A percentile compares a stretch with the other conserved stretches of the same genome.
Conservation (phyloP, 106 monocot genomes). For the Chionographis japonica region DNA sequence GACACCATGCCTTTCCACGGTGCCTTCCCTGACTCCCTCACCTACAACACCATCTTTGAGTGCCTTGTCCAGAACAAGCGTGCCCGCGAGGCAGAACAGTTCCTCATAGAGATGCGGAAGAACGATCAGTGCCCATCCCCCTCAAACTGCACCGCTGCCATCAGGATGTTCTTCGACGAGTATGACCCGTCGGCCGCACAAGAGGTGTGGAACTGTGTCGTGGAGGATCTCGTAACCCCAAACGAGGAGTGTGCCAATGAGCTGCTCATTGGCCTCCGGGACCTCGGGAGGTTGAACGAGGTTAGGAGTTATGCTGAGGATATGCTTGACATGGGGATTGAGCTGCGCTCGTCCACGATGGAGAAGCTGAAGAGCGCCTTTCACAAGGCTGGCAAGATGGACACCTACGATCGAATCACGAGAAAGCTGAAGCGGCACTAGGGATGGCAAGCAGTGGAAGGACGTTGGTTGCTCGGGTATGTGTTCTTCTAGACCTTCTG, state of each 20-base stretch:
- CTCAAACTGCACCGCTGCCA: conserved; percentile 44
- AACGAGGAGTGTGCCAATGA: conserved; percentile 51
- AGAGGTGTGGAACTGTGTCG: conserved; percentile 50
- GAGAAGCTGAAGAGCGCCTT: conserved; percentile 47
- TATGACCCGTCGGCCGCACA: conserved; percentile 54
- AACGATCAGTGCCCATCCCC: conserved; percentile 47
- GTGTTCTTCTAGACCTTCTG: neutral
- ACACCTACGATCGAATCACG: conserved; percentile 36
- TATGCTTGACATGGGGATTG: conserved; percentile 47
- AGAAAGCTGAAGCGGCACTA: conserved; percentile 34
- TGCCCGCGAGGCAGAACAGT: conserved; percentile 41
- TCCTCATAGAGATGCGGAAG: conserved; percentile 77
- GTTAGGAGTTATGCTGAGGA: conserved; percentile 43
- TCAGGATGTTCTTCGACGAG: conserved; percentile 65
- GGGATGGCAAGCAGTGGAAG: neutral
- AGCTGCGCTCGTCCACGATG: conserved; percentile 26
- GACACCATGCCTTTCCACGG: conserved; percentile 85
- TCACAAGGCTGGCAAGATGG: conserved; percentile 30
- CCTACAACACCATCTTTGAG: conserved; percentile 69
- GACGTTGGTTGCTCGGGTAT: neutral
- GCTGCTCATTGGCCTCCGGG: conserved; percentile 50
- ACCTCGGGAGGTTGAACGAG: conserved; percentile 47
- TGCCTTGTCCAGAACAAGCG: conserved; percentile 51
- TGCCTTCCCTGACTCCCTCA: conserved; percentile 48
- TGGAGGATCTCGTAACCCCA: conserved; percentile 22